These are phyloP conservation scores for Elaeagnus macrophylla DNA, from an alignment of 306 rosid genomes.

Conservation along the genomic window DNA sequence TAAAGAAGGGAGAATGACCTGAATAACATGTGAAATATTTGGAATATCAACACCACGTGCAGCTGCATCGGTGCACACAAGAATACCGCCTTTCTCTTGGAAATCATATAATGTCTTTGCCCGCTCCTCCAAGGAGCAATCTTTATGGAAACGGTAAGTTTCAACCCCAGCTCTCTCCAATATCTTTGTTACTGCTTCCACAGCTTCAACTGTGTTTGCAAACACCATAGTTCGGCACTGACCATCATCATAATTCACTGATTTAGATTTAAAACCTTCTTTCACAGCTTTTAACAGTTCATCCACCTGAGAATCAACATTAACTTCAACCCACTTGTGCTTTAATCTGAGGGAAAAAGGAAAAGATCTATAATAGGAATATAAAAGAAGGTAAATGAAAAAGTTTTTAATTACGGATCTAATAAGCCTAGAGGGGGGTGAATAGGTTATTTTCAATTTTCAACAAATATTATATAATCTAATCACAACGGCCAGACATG, in stretches of 20 bases:
- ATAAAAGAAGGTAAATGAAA: not conserved
- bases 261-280: conserved; percentile 36
- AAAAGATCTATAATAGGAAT: conserved; percentile 1
- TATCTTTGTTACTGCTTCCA: conserved; percentile 74
- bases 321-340: conserved; percentile 88
- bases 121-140: conserved; percentile 80
- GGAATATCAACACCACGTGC: conserved; percentile 93
- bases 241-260: conserved; percentile 31
- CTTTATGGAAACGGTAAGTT: conserved; percentile 72
- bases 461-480: too few species aligned
- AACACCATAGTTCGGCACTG: conserved; percentile 73
- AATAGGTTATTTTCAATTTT: too few species aligned
- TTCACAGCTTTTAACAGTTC: conserved; percentile 75
- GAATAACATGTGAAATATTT: conserved; percentile 79
- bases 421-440: too few species aligned
- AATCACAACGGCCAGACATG: too few species aligned
- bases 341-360: conserved; percentile 44
- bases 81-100: conserved; percentile 75
- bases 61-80: conserved; percentile 96
- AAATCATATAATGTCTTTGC: conserved; percentile 61
- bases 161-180: conserved; percentile 51
- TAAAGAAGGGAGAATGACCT: conserved; percentile 39
- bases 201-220: conserved; percentile 93
- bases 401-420: not conserved
- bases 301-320: conserved; percentile 62